Evolutionary conservation across 2,329 filamentous ascomycete genomes (phyloP).

Genomic region (Calonectria naviculata): DNA sequence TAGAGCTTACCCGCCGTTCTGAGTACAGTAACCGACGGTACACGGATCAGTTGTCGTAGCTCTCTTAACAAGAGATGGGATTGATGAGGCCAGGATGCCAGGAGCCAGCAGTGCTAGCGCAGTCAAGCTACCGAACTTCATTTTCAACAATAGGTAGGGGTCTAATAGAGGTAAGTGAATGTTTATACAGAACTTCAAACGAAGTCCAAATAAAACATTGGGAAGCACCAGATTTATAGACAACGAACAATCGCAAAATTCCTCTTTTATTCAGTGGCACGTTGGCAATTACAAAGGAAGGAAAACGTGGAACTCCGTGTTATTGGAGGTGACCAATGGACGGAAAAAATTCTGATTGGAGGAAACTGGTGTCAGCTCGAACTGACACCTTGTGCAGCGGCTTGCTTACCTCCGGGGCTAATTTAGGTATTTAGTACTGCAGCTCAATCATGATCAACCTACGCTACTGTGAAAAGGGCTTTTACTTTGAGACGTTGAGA

Average conservation of each 20-base stretch:
- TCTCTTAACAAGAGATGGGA: neutral
- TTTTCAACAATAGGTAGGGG: neutral
- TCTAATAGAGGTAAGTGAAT: neutral
- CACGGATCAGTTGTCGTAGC: neutral
- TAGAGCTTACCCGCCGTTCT: neutral
- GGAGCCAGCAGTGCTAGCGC: neutral
- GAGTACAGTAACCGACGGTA: neutral
- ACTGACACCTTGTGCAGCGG: neutral
- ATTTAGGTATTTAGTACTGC: neutral
- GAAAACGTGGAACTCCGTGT: neutral
- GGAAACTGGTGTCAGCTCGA: neutral
- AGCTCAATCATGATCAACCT: no score
- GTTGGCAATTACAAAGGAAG: neutral
- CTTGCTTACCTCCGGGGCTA: neutral
- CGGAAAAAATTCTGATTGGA: conserved; percentile 1
- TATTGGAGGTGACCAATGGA: neutral
- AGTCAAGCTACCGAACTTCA: neutral
- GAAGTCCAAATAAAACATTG: neutral
- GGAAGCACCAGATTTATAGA: neutral
- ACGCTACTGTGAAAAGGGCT: no score
- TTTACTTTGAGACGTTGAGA: no score
- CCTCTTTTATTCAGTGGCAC: neutral
- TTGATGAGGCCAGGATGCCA: neutral
- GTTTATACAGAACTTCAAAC: neutral
- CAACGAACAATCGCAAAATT: neutral